Conservation (phyloP, 257 asterid species). For the Solanum virginianum region DNA sequence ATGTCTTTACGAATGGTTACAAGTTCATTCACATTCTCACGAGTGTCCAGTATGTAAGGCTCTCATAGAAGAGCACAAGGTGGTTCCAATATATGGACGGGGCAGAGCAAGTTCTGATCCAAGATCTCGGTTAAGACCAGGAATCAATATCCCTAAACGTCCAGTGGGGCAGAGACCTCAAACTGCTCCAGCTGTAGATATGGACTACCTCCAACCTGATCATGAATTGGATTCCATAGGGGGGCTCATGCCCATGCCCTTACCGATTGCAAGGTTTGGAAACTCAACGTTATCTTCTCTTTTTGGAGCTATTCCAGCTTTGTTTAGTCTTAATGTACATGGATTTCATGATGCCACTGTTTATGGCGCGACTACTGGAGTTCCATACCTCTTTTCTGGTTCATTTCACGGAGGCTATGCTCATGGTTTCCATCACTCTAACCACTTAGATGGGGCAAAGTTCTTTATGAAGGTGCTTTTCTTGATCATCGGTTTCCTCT, state of each 20-base stretch:
- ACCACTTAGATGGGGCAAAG: slow-evolving; percentile 41
- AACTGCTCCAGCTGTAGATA: slow-evolving; percentile 45
- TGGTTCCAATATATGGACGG: slow-evolving; percentile 82
- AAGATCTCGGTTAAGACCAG: slow-evolving; percentile 28
- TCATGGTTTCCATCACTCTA: slow-evolving; percentile 53
- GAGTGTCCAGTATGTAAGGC: slow-evolving; percentile 95
- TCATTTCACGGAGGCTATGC: slow-evolving; percentile 67
- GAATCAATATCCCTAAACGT: slow-evolving; percentile 45
- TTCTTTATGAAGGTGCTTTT: slow-evolving; percentile 36
- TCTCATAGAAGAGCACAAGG: slow-evolving; percentile 52
- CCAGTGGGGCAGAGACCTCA: slow-evolving; percentile 65
- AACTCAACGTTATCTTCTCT: slow-evolving; percentile 47
- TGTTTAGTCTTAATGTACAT: slow-evolving; percentile 55
- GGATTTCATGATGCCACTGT: slow-evolving; percentile 74
- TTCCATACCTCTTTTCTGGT: slow-evolving; percentile 52
- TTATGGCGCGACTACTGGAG: slow-evolving; percentile 67
- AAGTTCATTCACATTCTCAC: slow-evolving; percentile 60
- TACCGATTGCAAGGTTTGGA: slow-evolving; percentile 52
- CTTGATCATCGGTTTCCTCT: slow-evolving; percentile 28
- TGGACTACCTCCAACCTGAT: slow-evolving; percentile 31
- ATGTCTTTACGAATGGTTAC: slow-evolving; percentile 88
- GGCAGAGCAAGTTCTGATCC: slow-evolving; percentile 57
- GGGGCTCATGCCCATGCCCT: slow-evolving; percentile 41
- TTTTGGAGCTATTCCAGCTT: slow-evolving; percentile 47
- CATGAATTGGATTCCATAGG: slow-evolving; percentile 33